Conservation (phyloP, 306 rosid species). For the Dryas alaskensis region DNA sequence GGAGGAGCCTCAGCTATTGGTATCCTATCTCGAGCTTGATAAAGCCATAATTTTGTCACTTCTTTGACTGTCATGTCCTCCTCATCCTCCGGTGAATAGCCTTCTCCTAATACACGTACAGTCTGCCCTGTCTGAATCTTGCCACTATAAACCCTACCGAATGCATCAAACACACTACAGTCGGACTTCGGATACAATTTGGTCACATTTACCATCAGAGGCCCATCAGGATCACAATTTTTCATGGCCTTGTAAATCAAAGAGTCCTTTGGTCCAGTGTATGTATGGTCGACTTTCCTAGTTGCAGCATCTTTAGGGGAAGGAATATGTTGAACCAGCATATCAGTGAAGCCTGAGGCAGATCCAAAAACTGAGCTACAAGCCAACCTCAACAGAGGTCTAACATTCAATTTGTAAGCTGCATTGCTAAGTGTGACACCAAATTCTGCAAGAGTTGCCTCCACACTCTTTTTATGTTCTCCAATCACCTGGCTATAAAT, state of each 20-base stretch:
- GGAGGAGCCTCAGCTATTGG: constrained; percentile 95
- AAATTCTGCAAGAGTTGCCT: constrained; percentile 90
- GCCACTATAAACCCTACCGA: constrained; percentile 96
- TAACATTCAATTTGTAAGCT: constrained; percentile 87
- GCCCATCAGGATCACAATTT: constrained; percentile 81
- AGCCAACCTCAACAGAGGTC: constrained; percentile 92
- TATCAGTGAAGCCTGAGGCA: constrained; percentile 87
- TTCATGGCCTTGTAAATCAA: constrained; percentile 77
- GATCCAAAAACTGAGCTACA: constrained; percentile 94
- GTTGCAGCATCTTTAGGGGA: constrained; percentile 81
- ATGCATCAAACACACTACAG: constrained; percentile 97
- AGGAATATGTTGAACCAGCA: constrained; percentile 95
- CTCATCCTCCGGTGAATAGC: constrained; percentile 96
- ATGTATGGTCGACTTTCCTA: constrained; percentile 84
- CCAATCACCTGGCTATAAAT: constrained; percentile 97
- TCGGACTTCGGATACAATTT: constrained; percentile 95
- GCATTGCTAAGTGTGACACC: constrained; percentile 94
- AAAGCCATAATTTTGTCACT: constrained; percentile 93
- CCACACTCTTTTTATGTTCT: constrained; percentile 97
- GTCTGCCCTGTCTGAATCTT: constrained; percentile 92
- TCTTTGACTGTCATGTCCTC: constrained; percentile 97
- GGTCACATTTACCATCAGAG: constrained; percentile 89
- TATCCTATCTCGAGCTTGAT: constrained; percentile 94
- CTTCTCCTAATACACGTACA: constrained; percentile 93
- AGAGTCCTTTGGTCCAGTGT: constrained; percentile 88